These are phyloP conservation scores for Senecio squalidus DNA, from an alignment of 140 eudicot species.

Conservation along the genomic window DNA sequence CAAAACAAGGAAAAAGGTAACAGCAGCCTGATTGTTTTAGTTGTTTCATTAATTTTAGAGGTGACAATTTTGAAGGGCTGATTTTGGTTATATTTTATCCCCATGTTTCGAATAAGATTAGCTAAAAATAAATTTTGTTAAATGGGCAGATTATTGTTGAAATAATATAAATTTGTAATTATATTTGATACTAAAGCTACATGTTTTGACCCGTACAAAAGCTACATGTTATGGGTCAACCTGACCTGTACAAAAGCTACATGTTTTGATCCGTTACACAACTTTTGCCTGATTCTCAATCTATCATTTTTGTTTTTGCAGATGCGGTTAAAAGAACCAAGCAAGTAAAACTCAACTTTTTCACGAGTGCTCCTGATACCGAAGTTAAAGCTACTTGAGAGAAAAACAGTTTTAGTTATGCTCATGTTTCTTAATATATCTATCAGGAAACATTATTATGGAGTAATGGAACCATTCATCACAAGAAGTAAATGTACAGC, in stretches of 20 bases:
- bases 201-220: too few species aligned
- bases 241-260: background rate
- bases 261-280: background rate
- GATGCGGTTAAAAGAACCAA: slow-evolving; percentile 49
- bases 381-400: slow-evolving; percentile 19
- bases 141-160: too few species aligned
- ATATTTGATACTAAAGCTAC: too few species aligned
- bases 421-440: background rate
- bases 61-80: too few species aligned
- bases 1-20: slow-evolving; percentile 50
- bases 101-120: too few species aligned
- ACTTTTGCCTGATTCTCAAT: background rate
- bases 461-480: slow-evolving; percentile 9
- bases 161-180: too few species aligned
- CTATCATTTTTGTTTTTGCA: slow-evolving; percentile 4
- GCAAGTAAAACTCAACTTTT: slow-evolving; percentile 55
- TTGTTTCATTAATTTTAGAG: too few species aligned
- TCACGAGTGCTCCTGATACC: slow-evolving; percentile 35
- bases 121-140: too few species aligned
- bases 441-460: slow-evolving; percentile 3
- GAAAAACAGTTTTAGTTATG: slow-evolving; percentile 2
- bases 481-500: slow-evolving; percentile 9
- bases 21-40: background rate
- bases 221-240: background rate
- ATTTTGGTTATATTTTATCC: background rate